These are phyloP conservation scores for Phaeophleospora eucalypticola DNA, from an alignment of 2,329 filamentous ascomycete species.

Conservation along the genomic window DNA sequence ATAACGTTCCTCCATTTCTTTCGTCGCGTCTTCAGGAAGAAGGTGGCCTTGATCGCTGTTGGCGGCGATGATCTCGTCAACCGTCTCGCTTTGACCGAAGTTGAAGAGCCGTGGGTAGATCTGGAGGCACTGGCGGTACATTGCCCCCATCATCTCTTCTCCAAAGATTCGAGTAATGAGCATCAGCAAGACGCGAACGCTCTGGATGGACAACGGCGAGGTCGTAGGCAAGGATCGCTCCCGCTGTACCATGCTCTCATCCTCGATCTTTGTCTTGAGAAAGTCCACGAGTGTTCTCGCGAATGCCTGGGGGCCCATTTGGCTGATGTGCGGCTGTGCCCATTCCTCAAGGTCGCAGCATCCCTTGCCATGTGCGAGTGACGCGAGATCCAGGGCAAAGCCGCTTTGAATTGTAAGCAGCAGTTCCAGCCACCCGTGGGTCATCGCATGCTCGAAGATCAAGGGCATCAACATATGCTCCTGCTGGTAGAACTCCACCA, in stretches of 20 bases:
- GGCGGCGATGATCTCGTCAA: conserved; percentile 82
- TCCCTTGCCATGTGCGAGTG: conserved; percentile 75
- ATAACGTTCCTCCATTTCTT: conserved; percentile 94
- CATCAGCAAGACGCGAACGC: conserved; percentile 73
- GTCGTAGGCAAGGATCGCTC: conserved; percentile 63
- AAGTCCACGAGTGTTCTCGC: conserved; percentile 72
- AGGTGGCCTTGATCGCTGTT: conserved; percentile 75
- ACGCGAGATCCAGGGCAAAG: conserved; percentile 82
- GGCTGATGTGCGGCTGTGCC: conserved; percentile 62
- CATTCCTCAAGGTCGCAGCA: conserved; percentile 78
- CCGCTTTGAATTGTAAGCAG: conserved; percentile 74
- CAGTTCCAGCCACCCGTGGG: conserved; percentile 79
- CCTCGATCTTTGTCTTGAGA: conserved; percentile 74
- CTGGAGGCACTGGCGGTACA: conserved; percentile 85
- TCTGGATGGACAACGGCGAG: conserved; percentile 76
- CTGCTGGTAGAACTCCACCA: conserved; percentile 71
- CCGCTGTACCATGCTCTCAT: conserved; percentile 72
- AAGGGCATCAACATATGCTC: conserved; percentile 63
- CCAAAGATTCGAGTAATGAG: conserved; percentile 62
- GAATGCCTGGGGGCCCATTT: conserved; percentile 50
- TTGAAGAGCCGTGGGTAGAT: conserved; percentile 94
- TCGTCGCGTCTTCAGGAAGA: conserved; percentile 72
- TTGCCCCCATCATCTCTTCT: conserved; percentile 68
- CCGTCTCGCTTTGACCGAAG: conserved; percentile 72
- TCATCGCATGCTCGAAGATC: conserved; percentile 74